These are phyloP conservation scores for Ramalina intermedia DNA, from an alignment of 495 filamentous ascomycete genomes.

Conservation along the genomic window DNA sequence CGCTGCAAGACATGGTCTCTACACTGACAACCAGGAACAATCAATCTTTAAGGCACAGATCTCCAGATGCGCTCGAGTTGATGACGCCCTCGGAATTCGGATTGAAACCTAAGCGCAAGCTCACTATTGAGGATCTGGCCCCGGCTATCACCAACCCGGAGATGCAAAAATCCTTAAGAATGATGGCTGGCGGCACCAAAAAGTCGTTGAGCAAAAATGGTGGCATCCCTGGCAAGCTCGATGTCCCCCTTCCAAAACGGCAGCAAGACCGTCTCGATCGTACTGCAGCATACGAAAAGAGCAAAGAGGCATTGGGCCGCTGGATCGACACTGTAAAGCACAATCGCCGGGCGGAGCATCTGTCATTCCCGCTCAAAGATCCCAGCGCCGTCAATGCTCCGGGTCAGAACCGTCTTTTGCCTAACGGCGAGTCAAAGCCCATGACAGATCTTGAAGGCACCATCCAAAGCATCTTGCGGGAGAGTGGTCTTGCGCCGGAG, in stretches of 20 bases:
- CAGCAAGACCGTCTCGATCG: slow-evolving; percentile 82
- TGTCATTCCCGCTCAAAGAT: slow-evolving; percentile 78
- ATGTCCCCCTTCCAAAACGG: slow-evolving; percentile 72
- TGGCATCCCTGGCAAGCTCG: slow-evolving; percentile 56
- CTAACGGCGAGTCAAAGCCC: slow-evolving; percentile 41
- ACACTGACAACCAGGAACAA: slow-evolving; percentile 35
- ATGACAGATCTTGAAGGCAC: slow-evolving; percentile 69
- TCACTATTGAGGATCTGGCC: slow-evolving; percentile 68
- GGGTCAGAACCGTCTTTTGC: slow-evolving; percentile 36
- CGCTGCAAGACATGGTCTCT: slow-evolving; percentile 56
- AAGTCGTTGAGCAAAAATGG: slow-evolving; percentile 29
- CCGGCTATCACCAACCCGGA: slow-evolving; percentile 58
- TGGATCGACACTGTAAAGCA: slow-evolving; percentile 94
- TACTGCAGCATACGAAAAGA: slow-evolving; percentile 74
- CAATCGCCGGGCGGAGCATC: slow-evolving; percentile 80
- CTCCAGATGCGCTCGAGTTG: slow-evolving; percentile 31
- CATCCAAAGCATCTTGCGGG: slow-evolving; percentile 74
- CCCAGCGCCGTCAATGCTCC: slow-evolving; percentile 36
- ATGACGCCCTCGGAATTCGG: slow-evolving; percentile 42
- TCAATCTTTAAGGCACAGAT: slow-evolving; percentile 15
- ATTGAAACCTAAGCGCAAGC: slow-evolving; percentile 45
- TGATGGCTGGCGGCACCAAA: slow-evolving; percentile 31
- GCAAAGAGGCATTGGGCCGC: slow-evolving; percentile 73
- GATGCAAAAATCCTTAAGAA: slow-evolving; percentile 65
- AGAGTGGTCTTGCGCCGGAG: slow-evolving; percentile 57